Base-by-base conservation (phyloP, 2,329 filamentous ascomycete species). In the Talaromyces sp. region DNA sequence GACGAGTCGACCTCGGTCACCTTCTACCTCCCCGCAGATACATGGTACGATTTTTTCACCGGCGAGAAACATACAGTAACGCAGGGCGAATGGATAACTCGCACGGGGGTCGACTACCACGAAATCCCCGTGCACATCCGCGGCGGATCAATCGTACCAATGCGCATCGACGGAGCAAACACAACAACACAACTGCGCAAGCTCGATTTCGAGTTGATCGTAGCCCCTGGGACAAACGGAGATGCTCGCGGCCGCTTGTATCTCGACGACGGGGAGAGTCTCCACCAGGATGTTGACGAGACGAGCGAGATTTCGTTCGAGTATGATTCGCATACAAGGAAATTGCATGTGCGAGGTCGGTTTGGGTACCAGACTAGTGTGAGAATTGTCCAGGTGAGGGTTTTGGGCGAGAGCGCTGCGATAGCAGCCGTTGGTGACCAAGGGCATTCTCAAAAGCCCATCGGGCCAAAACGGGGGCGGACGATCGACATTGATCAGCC, bases 191-290 rank as follows among this genome's bases (percentile, higher is more conserved):
- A 81, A 33, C 73, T 87, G 31, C 79, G 83, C 42, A 81, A 84
- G 65, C 79, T 89, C 67, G 81, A 87, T 66, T 94, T 94, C 76
- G 83, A 88, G 70, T 77, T 96, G 55, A 69, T 94, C 40, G 81
- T 96, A 51, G 88, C 90, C 0, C 82, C 89, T 0, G 86, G 59
- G 3, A 44, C 56, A 10, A n/a, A 56, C 5, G 62, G 62, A 3
- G 30, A 16, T 1, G 62, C 62, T 14, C 4, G 6, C 31, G 62
- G 62, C 9, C 18, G 62, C 16, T 33, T 63, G 10, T 63, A 58
- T 40, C 50, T 63, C 1, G 62, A 63, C 34, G 62, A 63, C 36
- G 62, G 62, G 2, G 51, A 61, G 27, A 61, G 58, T 16, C n/a
- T 63, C 27, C 34, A 61, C n/a, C 59, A 61, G 30, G 40, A 4